Evolutionary conservation across 169 alveolate genomes (phyloP).

Genomic region (Cryptosporidium felis): DNA sequence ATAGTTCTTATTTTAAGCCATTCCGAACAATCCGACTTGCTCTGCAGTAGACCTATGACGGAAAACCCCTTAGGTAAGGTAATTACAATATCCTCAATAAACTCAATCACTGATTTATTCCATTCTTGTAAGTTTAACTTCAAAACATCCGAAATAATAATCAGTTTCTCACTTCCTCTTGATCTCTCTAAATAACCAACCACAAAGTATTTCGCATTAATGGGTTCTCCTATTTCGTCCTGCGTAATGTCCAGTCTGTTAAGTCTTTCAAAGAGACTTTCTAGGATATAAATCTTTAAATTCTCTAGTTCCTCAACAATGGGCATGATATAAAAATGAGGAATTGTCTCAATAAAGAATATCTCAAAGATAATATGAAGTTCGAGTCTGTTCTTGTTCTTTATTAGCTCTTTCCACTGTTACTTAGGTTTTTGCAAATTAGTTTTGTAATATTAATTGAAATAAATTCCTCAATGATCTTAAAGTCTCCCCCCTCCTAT

Average conservation of each 20-base stretch:
- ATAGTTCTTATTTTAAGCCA: constrained; percentile 1
- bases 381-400: too few relatives aligned
- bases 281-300: neutral
- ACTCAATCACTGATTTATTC: constrained; percentile 28
- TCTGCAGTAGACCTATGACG: constrained; percentile 8
- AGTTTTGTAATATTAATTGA: too few relatives aligned
- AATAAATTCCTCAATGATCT: too few relatives aligned
- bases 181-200: constrained; percentile 11
- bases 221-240: constrained; percentile 31
- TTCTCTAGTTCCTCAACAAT: constrained; percentile 26
- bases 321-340: too few relatives aligned
- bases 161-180: neutral
- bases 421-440: too few relatives aligned
- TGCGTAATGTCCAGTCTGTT: constrained; percentile 5
- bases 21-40: constrained; percentile 5
- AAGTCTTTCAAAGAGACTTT: neutral
- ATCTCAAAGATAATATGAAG: too few relatives aligned
- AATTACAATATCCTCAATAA: constrained; percentile 32
- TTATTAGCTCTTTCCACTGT: too few relatives aligned
- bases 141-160: constrained; percentile 43
- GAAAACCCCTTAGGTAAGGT: constrained; percentile 43
- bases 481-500: too few relatives aligned
- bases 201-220: constrained; percentile 39
- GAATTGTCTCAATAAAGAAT: too few relatives aligned
- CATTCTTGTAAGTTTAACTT: neutral